Percentiles rank a stretch among this genome's conserved stretches.
Evolutionary conservation across 2,329 filamentous ascomycete genomes (phyloP).

Genomic region (Eutypella sp.): DNA sequence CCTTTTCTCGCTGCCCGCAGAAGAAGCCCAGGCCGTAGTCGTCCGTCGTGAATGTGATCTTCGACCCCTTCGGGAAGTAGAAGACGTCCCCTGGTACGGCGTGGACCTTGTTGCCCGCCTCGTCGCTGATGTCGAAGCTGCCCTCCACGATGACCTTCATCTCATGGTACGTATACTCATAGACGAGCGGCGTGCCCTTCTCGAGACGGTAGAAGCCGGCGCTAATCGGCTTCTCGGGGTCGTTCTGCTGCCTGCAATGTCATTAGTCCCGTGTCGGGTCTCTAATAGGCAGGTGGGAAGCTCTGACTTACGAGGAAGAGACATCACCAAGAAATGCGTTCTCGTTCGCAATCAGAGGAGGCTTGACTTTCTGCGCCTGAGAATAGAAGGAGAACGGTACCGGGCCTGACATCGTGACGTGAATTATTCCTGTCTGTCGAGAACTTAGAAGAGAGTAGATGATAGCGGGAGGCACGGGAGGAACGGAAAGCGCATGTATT

Average conservation of each 20-base stretch:
- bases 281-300: too few species aligned
- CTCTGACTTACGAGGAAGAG: conserved; percentile 40
- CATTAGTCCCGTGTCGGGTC: not conserved
- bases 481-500: too few species aligned
- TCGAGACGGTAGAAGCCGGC: conserved; percentile 63
- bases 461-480: too few species aligned
- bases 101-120: conserved; percentile 54
- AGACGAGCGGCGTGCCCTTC: conserved; percentile 62
- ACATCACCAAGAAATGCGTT: conserved; percentile 65
- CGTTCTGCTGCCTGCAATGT: conserved; percentile 42
- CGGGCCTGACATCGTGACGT: conserved; percentile 2
- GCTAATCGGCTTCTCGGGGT: conserved; percentile 55
- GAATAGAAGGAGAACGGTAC: conserved; percentile 38
- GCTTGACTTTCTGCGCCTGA: conserved; percentile 58
- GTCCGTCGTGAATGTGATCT: conserved; percentile 60
- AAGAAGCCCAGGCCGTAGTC: conserved; percentile 59
- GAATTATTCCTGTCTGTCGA: not conserved
- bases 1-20: conserved; percentile 35
- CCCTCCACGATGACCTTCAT: conserved; percentile 71
- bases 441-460: not conserved
- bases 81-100: conserved; percentile 62
- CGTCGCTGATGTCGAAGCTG: conserved; percentile 59
- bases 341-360: conserved; percentile 61
- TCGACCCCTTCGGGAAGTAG: conserved; percentile 61
- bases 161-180: conserved; percentile 67